These are phyloP conservation scores for Neurospora sp. DNA, from an alignment of 495 filamentous ascomycete genomes.

Conservation along the genomic window DNA sequence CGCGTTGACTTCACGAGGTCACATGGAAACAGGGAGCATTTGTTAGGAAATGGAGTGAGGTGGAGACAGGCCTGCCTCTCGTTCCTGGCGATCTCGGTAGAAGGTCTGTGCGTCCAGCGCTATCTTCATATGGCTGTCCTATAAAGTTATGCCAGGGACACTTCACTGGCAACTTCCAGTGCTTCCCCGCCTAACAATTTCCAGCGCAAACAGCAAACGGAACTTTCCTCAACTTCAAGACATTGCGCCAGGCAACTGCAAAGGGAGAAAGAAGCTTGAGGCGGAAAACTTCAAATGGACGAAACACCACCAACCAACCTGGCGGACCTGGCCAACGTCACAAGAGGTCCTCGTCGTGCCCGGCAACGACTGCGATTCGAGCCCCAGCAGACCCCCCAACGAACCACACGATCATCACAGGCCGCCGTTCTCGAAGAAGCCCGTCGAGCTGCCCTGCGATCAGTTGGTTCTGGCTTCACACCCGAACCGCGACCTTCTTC, in stretches of 20 bases:
- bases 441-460: background rate
- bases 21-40: background rate
- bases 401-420: background rate
- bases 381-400: background rate
- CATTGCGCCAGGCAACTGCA: background rate
- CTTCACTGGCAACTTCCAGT: background rate
- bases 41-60: background rate
- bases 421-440: background rate
- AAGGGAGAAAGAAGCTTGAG: background rate
- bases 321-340: constrained; percentile 1
- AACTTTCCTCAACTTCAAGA: background rate
- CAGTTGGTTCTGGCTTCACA: background rate
- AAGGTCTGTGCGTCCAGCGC: background rate
- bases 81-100: background rate
- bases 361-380: constrained; percentile 1
- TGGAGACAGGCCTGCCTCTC: background rate
- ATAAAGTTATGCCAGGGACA: background rate
- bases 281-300: background rate
- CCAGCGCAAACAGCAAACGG: background rate
- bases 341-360: constrained; percentile 9
- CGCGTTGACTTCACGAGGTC: background rate
- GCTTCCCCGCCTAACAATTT: background rate
- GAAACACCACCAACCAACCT: background rate
- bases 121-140: background rate
- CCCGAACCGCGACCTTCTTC: background rate